phyloP scores from a whole-genome alignment of 345 rosid species.

The Fremontodendron californicum region DNA sequence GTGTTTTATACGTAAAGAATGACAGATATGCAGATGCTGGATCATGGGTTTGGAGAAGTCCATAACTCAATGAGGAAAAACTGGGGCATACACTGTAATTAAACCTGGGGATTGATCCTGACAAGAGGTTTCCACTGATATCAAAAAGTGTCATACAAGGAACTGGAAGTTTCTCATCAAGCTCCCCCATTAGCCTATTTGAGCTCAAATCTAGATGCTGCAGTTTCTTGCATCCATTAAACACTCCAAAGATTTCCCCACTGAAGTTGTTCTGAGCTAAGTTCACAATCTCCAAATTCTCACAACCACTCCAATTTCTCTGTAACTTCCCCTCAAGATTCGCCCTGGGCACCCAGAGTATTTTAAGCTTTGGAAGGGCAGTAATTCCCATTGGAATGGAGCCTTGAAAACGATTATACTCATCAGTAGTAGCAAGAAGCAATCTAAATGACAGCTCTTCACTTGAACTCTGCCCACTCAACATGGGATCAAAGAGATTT shows the following conservation, averaged over 20 bases:
- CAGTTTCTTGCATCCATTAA: constrained; percentile 25
- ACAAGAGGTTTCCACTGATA: constrained; percentile 25
- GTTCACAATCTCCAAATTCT: constrained; percentile 31
- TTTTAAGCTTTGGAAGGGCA: constrained; percentile 24
- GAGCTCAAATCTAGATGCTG: constrained; percentile 31
- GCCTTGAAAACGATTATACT: constrained; percentile 31
- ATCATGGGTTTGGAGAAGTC: not conserved
- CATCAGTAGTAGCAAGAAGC: not conserved
- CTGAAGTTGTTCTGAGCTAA: constrained; percentile 28
- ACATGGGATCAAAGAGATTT: constrained; percentile 5
- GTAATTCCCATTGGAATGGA: constrained; percentile 20
- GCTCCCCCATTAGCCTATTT: constrained; percentile 23
- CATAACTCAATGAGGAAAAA: not conserved
- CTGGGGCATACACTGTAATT: constrained; percentile 17
- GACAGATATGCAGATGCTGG: constrained; percentile 24
- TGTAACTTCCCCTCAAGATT: constrained; percentile 23
- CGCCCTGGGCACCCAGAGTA: constrained; percentile 34
- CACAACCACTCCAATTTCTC: constrained; percentile 25
- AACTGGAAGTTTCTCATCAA: constrained; percentile 21
- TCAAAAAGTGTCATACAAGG: constrained; percentile 36
- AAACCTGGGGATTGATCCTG: constrained; percentile 33
- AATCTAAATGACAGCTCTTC: not conserved
- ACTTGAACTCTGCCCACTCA: not conserved
- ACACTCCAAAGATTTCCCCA: constrained; percentile 20
- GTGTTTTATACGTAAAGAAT: constrained; percentile 17